A percentile compares a stretch with the other conserved stretches of the same genome.
Evolutionary conservation across 352 stramenopile genomes (phyloP).

Genomic region (Globisporangium nunn): DNA sequence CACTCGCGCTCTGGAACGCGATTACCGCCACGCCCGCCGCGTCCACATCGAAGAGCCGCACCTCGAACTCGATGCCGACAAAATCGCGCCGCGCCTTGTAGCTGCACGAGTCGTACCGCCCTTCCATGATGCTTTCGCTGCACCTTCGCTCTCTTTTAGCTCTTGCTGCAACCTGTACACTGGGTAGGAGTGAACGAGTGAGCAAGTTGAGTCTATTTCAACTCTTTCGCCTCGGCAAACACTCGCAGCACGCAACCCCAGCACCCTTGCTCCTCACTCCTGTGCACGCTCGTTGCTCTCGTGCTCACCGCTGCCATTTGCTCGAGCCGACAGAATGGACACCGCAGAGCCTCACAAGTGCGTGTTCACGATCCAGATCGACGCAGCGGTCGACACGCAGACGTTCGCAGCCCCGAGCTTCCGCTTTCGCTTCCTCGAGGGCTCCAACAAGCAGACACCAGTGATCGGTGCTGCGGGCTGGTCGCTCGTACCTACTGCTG

Average conservation of each 20-base stretch:
- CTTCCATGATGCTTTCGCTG: constrained; percentile 2
- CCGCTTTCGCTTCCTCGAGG: constrained; percentile 66
- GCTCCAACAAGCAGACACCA: constrained; percentile 46
- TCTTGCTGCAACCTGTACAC: neutral
- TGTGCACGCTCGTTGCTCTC: no score
- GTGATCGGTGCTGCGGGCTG: constrained; percentile 28
- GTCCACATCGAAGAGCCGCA: constrained; percentile 68
- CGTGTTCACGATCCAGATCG: constrained; percentile 56
- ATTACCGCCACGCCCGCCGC: constrained; percentile 56
- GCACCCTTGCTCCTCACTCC: no score
- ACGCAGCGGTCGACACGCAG: constrained; percentile 30
- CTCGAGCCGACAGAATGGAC: constrained; percentile 3
- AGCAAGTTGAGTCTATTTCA: no score
- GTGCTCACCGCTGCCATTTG: neutral
- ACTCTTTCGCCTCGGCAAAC: no score
- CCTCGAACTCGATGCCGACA: constrained; percentile 55
- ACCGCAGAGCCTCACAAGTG: constrained; percentile 27
- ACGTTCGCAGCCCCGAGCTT: constrained; percentile 46
- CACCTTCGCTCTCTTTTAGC: no score
- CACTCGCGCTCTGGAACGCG: constrained; percentile 26
- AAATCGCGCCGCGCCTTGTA: constrained; percentile 60
- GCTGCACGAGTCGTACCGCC: constrained; percentile 38
- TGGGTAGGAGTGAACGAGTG: no score
- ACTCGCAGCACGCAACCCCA: no score
- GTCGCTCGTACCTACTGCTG: constrained; percentile 11